Percentiles rank a stretch among this genome's conserved stretches.
Conservation (phyloP, 108 stramenopile genomes). For the Mediolabrus comicus region DNA sequence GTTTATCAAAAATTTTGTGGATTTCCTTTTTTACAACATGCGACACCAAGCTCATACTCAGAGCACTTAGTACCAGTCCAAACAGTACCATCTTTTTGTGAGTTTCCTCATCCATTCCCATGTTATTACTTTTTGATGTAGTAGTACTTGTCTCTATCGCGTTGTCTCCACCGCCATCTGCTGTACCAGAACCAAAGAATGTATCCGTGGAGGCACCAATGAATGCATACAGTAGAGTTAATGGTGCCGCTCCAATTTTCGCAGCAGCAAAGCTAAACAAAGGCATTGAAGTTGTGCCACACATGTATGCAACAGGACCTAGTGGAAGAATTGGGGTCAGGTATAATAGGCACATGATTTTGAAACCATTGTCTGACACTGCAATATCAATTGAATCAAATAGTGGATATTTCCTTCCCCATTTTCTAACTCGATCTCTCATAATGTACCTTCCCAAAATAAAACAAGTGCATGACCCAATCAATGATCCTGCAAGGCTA, state of each 20-base stretch:
- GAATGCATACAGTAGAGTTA: slow-evolving; percentile 76
- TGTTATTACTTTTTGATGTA: slow-evolving; percentile 18
- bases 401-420: slow-evolving; percentile 81
- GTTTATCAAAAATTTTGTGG: slow-evolving; percentile 71
- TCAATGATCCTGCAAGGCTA: slow-evolving; percentile 57
- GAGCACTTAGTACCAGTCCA: slow-evolving; percentile 61
- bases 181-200: slow-evolving; percentile 33
- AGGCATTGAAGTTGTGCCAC: slow-evolving; percentile 80
- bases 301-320: slow-evolving; percentile 80
- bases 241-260: slow-evolving; percentile 74
- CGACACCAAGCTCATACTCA: slow-evolving; percentile 74
- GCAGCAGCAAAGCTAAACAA: slow-evolving; percentile 63
- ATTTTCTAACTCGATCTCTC: slow-evolving; percentile 71
- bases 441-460: slow-evolving; percentile 76
- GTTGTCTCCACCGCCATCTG: background rate
- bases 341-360: slow-evolving; percentile 84
- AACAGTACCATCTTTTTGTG: slow-evolving; percentile 64
- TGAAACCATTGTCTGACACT: slow-evolving; percentile 71
- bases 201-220: slow-evolving; percentile 77
- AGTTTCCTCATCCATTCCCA: slow-evolving; percentile 58
- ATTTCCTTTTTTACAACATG: slow-evolving; percentile 71
- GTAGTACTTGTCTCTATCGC: slow-evolving; percentile 2
- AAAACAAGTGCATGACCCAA: slow-evolving; percentile 75
- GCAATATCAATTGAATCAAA: slow-evolving; percentile 87
- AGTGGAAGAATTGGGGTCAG: slow-evolving; percentile 77